Evolutionary conservation across 306 rosid genomes (phyloP).

Genomic region (Cicer bijugum): DNA sequence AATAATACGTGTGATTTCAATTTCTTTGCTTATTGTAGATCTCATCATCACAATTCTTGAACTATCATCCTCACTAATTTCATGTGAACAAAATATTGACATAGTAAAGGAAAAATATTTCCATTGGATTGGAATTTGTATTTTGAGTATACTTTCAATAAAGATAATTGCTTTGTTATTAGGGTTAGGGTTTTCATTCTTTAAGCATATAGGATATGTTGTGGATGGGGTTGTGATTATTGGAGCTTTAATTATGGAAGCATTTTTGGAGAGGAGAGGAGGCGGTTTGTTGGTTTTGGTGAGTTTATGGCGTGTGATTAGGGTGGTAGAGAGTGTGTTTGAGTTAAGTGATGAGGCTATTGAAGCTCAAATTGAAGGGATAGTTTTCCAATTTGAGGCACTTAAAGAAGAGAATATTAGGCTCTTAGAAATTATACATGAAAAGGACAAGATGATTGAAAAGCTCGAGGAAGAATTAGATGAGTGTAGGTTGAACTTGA

Average conservation of each 20-base stretch:
- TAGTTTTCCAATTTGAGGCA: constrained; percentile 60
- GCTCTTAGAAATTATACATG: constrained; percentile 46
- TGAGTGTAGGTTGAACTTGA: constrained; percentile 10
- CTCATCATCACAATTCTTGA: constrained; percentile 69
- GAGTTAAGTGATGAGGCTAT: constrained; percentile 81
- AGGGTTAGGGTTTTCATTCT: constrained; percentile 59
- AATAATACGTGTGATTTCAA: constrained; percentile 47
- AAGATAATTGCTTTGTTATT: constrained; percentile 51
- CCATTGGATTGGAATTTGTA: constrained; percentile 72
- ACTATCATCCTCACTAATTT: constrained; percentile 60
- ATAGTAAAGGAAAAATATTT: constrained; percentile 36
- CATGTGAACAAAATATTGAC: constrained; percentile 40
- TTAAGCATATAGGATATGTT: constrained; percentile 56
- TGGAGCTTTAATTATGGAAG: constrained; percentile 68
- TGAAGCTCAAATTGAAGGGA: constrained; percentile 66
- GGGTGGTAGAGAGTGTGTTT: constrained; percentile 75
- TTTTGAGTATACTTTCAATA: constrained; percentile 56
- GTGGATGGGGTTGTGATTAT: constrained; percentile 59
- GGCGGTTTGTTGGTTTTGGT: constrained; percentile 71
- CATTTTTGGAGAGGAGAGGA: constrained; percentile 55
- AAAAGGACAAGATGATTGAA: constrained; percentile 52
- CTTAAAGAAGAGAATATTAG: constrained; percentile 58
- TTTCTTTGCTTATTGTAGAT: constrained; percentile 59
- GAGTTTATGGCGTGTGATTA: constrained; percentile 79
- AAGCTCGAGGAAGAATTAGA: constrained; percentile 56